Evolutionary conservation across 148 eudicot species (phyloP), one percentile per base, ranked within the genome.

Genomic region (Persicaria tinctoria): DNA sequence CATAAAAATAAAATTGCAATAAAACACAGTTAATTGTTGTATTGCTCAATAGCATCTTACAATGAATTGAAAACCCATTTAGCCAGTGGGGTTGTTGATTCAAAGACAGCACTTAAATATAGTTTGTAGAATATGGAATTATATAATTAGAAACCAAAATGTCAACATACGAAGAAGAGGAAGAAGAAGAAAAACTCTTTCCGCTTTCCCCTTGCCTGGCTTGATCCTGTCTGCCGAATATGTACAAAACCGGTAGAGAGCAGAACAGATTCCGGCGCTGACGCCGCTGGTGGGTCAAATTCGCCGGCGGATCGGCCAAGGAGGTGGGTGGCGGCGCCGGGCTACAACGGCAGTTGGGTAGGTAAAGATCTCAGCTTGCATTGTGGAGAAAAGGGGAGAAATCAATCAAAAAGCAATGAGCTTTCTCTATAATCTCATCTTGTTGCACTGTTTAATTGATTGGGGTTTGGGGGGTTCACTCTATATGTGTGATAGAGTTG

Each of bases 201-300:
- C 45, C 45, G 68, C 68, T 63, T 63, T 63, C 46, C 63, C 38
- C 76, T 82, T 79, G 85, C 85, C 85, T 82, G 85, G 85, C 82
- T 79, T 82, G 85, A 82, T 78, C 83, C 85, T 77, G 85, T 77
- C 80, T 82, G 85, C 85, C 85, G 73, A 56, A 71, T 51, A 66
- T 73, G 44, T 82, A 82, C 82, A 82, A 32, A 63, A 76, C 74
- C 38, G 51, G 32, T 47, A 27, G 45, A 63, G 74, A 71, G 74
- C 55, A 71, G 71, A 68, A 17, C n/a, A 68, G 71, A 6, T 77
- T 8, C 27, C 2, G 70, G 32, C 46, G 20, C 47, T 45, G 5
- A 18, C 45, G 47, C 73, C 74, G 74, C 11, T 44, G 38, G 54
- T 71, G 74, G 55, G 41, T 63, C 68, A 63, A 63, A 8, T 63